A percentile compares a stretch with the other conserved stretches of the same genome.
Evolutionary conservation across 352 stramenopile genomes (phyloP).

Genomic region (Blastocystis sp.): DNA sequence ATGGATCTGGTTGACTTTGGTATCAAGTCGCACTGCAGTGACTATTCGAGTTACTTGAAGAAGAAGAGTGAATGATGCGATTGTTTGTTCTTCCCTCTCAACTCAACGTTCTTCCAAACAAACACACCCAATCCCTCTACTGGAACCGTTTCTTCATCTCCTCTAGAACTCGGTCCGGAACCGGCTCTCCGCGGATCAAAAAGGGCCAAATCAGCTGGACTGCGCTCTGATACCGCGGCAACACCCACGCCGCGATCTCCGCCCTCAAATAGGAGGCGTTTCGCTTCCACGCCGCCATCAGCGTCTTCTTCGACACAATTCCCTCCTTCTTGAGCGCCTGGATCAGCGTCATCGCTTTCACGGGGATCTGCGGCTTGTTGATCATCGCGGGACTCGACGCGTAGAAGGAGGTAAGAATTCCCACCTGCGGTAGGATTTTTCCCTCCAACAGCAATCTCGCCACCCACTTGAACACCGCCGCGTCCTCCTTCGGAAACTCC

Average conservation of each 20-base stretch:
- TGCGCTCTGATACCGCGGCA: background rate
- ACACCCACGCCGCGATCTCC: constrained; percentile 14
- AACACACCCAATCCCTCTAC: too few relatives aligned
- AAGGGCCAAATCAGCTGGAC: constrained; percentile 5
- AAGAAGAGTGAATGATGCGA: background rate
- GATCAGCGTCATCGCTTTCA: constrained; percentile 6
- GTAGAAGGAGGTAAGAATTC: constrained; percentile 6
- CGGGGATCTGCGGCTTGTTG: constrained; percentile 12
- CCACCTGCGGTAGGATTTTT: constrained; percentile 60
- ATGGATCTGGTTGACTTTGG: background rate
- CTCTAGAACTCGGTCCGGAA: background rate
- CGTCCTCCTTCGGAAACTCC: constrained; percentile 56
- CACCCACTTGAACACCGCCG: constrained; percentile 68
- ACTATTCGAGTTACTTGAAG: constrained; percentile 48
- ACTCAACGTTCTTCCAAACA: too few relatives aligned
- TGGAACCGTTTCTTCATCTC: background rate
- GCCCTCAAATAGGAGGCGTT: constrained; percentile 23
- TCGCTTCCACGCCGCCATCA: background rate
- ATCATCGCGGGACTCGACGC: background rate
- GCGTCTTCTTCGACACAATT: background rate
- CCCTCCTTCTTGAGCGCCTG: background rate
- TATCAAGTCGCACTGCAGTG: background rate
- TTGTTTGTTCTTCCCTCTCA: background rate
- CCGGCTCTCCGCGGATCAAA: background rate
- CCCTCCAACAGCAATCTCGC: constrained; percentile 72